phyloP scores from a whole-genome alignment of 1,284 basidiomycete genomes.

The Tylopilus orsonianus region DNA sequence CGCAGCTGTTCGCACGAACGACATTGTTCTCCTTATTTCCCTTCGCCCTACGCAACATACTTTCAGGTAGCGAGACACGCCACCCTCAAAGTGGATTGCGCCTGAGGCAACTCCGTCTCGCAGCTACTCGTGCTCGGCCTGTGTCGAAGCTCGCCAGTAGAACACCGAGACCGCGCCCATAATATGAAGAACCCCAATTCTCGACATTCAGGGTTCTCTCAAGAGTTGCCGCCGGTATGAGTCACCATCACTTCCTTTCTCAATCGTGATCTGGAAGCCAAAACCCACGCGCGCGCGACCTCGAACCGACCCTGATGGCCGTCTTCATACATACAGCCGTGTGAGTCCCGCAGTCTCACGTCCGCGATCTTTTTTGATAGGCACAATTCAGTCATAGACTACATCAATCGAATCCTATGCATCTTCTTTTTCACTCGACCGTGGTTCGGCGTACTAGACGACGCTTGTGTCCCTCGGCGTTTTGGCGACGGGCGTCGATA shows the following conservation, averaged over 20 bases:
- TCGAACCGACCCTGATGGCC: constrained; percentile 3
- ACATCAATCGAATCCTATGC: not conserved
- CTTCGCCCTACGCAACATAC: not conserved
- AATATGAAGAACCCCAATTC: not conserved
- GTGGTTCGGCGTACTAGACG: not conserved
- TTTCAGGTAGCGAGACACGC: not conserved
- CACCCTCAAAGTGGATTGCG: not conserved
- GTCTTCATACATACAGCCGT: not conserved
- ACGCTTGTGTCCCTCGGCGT: not conserved
- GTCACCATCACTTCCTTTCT: not conserved
- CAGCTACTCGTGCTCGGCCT: not conserved
- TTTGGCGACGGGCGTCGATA: not conserved
- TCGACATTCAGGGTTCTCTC: not conserved
- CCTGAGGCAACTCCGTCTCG: not conserved
- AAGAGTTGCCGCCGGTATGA: not conserved
- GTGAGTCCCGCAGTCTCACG: constrained; percentile 3
- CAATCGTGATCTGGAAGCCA: not conserved
- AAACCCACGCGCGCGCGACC: not conserved
- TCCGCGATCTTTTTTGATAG: not conserved
- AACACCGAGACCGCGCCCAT: not conserved
- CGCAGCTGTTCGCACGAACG: not conserved
- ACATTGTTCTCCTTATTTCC: not conserved
- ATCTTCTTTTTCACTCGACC: not conserved
- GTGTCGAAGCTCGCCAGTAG: not conserved
- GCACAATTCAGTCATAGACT: not conserved